Conservation (phyloP, 371 early-diverging fungal genomes). For the Haplosporangium sp. region DNA sequence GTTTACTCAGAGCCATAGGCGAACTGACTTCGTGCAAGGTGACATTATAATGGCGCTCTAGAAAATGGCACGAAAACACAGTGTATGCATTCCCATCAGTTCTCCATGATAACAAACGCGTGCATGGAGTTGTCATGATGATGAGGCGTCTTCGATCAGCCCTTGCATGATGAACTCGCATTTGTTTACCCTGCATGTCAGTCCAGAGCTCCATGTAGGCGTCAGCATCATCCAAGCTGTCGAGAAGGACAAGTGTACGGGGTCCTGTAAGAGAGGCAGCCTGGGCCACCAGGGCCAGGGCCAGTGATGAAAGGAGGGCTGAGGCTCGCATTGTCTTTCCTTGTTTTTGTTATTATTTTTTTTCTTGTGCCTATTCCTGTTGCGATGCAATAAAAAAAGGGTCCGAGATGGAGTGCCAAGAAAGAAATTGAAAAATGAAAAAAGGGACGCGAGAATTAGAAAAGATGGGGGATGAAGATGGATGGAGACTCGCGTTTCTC, state of each 20-base stretch:
- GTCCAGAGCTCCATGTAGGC: slow-evolving; percentile 71
- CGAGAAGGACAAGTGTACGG: slow-evolving; percentile 81
- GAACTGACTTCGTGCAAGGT: slow-evolving; percentile 60
- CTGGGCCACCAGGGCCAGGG: slow-evolving; percentile 45
- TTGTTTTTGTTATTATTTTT: not conserved
- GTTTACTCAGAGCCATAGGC: slow-evolving; percentile 55
- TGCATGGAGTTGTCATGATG: slow-evolving; percentile 5
- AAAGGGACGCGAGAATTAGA: not conserved
- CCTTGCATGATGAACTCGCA: too few species aligned
- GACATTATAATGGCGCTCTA: slow-evolving; percentile 75
- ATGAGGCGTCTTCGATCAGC: not conserved
- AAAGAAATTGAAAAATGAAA: not conserved
- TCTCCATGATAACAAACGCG: slow-evolving; percentile 2
- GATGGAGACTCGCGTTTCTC: not conserved
- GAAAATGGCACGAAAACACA: slow-evolving; percentile 5
- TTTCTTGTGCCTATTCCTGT: not conserved
- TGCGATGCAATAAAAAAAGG: not conserved
- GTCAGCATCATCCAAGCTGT: slow-evolving; percentile 64
- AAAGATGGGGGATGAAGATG: not conserved
- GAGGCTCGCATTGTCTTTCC: slow-evolving; percentile 31
- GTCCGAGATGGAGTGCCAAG: not conserved
- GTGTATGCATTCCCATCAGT: too few species aligned
- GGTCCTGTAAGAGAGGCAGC: slow-evolving; percentile 63
- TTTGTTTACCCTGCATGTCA: slow-evolving; percentile 67
- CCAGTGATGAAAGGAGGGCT: slow-evolving; percentile 43